These are phyloP conservation scores for Obelidium mucronatum DNA, from an alignment of 192 early-diverging fungal genomes.

Conservation along the genomic window DNA sequence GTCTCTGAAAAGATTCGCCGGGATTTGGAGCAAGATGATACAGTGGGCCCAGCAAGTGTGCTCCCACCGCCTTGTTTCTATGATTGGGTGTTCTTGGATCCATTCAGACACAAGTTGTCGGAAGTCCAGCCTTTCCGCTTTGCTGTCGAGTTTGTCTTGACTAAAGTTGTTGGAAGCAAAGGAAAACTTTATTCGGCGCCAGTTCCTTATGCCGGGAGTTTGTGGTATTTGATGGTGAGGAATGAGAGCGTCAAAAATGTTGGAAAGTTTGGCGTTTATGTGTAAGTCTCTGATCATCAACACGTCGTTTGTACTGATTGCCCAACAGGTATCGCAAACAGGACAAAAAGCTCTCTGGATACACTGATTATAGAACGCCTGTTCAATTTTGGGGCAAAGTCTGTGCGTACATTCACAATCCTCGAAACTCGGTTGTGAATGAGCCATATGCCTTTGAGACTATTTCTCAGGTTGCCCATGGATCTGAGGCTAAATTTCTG, in stretches of 20 bases:
- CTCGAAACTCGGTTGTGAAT: background rate
- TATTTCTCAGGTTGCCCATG: background rate
- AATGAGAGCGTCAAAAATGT: too few relatives aligned
- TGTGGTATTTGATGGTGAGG: slow-evolving; percentile 25
- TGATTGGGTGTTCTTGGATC: slow-evolving; percentile 20
- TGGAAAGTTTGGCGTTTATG: too few relatives aligned
- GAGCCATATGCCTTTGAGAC: slow-evolving; percentile 28
- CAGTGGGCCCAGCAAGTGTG: background rate
- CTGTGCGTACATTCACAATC: slow-evolving; percentile 12
- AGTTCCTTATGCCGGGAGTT: slow-evolving; percentile 8
- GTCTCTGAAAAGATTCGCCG: background rate
- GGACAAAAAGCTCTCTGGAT: slow-evolving; percentile 16
- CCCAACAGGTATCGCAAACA: slow-evolving; percentile 13
- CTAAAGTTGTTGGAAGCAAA: background rate
- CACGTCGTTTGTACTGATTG: too few relatives aligned
- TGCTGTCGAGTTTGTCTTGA: background rate
- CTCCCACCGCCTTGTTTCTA: slow-evolving; percentile 10
- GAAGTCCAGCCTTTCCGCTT: slow-evolving; percentile 20
- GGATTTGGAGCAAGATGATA: background rate
- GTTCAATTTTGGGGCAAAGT: slow-evolving; percentile 11
- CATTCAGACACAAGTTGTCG: slow-evolving; percentile 8
- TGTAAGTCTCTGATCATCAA: too few relatives aligned
- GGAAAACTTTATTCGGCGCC: background rate
- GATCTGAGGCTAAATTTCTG: background rate
- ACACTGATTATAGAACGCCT: background rate